Percentiles rank a stretch among this genome's conserved stretches.
phyloP scores from a whole-genome alignment of 202 grass and related monocot genomes.

The Zoysia matrella region DNA sequence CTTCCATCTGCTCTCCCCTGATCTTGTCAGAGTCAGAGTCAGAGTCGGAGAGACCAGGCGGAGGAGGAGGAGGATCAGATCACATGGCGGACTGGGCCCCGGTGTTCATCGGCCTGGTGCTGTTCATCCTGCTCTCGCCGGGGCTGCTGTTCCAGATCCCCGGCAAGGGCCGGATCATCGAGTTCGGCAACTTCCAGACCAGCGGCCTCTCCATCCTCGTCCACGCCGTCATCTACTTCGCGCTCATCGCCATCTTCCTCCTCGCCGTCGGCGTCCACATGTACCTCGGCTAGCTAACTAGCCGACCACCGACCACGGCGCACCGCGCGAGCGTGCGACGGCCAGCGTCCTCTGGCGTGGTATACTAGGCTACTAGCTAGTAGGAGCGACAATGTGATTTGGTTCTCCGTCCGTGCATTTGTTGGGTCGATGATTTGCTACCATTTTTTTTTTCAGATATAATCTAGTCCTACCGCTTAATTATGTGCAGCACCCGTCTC shows the following conservation, averaged over 20 bases:
- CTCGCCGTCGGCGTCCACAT: slow-evolving; percentile 79
- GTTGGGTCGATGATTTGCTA: too few relatives aligned
- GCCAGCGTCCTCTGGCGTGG: too few relatives aligned
- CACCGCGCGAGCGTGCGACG: too few relatives aligned
- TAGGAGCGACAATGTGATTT: too few relatives aligned
- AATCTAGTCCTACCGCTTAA: too few relatives aligned
- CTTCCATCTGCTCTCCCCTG: neutral
- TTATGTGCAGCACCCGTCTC: too few relatives aligned
- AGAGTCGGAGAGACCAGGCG: neutral
- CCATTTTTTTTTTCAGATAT: too few relatives aligned
- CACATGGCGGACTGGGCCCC: slow-evolving; percentile 81
- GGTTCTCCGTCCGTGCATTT: too few relatives aligned
- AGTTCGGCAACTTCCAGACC: slow-evolving; percentile 35
- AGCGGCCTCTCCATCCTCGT: slow-evolving; percentile 82
- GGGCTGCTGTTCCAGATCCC: slow-evolving; percentile 90
- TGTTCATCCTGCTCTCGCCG: slow-evolving; percentile 90
- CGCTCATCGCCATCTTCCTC: slow-evolving; percentile 78
- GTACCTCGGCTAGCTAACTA: slow-evolving; percentile 46
- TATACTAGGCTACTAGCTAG: too few relatives aligned
- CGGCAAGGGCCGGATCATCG: slow-evolving; percentile 60
- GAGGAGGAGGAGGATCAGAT: neutral
- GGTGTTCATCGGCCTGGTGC: slow-evolving; percentile 74
- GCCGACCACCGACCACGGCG: too few relatives aligned
- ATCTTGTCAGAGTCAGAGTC: neutral
- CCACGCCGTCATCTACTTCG: slow-evolving; percentile 87